These are phyloP conservation scores for Ormosia semicastrata DNA, from an alignment of 306 rosid species.

Conservation along the genomic window DNA sequence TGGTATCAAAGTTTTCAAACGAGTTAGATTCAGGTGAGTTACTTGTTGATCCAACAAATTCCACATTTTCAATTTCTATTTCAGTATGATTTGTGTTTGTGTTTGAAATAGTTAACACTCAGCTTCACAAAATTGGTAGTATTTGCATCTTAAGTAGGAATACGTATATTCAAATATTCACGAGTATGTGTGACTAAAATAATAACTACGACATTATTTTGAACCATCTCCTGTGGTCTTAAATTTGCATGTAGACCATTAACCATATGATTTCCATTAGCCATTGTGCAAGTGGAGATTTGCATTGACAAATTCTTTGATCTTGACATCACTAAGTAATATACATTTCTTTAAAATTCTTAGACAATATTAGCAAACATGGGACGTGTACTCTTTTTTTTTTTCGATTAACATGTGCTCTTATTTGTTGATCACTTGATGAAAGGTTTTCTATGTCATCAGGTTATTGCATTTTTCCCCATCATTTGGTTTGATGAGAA, in stretches of 20 bases:
- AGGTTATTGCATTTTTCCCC: neutral
- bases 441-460: neutral
- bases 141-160: neutral
- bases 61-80: neutral
- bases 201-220: neutral
- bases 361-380: neutral
- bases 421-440: neutral
- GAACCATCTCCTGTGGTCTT: neutral
- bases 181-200: neutral
- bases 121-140: neutral
- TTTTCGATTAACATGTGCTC: neutral
- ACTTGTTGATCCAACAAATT: neutral
- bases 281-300: neutral
- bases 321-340: neutral
- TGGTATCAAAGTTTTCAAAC: constrained; percentile 60
- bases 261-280: neutral
- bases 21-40: constrained; percentile 80
- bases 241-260: neutral
- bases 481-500: neutral
- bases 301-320: neutral
- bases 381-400: neutral
- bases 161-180: neutral
- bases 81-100: neutral
- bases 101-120: neutral
- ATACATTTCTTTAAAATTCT: neutral